Percentiles rank a stretch among this genome's conserved stretches.
phyloP scores from a whole-genome alignment of 202 grass and related monocot genomes.

The Bolboschoenoplectus hybrid region DNA sequence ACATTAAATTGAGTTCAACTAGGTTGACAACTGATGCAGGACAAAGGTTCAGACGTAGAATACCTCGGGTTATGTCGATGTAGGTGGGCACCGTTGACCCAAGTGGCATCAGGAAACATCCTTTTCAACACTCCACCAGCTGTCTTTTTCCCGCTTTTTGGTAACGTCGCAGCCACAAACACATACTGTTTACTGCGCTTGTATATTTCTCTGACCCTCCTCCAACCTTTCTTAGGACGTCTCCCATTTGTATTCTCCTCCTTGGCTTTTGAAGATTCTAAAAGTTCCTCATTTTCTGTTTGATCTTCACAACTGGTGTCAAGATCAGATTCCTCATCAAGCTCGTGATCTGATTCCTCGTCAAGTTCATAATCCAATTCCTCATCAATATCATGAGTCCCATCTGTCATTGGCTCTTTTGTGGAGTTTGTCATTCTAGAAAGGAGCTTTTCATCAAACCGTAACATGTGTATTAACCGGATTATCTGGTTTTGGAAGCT shows the following conservation, averaged over 20 bases:
- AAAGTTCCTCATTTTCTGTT: constrained; percentile 42
- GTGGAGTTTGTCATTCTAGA: constrained; percentile 56
- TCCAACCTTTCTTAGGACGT: constrained; percentile 59
- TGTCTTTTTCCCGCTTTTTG: constrained; percentile 83
- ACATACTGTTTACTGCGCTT: constrained; percentile 90
- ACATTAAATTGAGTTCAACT: neutral
- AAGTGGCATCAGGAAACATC: constrained; percentile 90
- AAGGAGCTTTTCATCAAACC: constrained; percentile 86
- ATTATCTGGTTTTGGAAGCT: constrained; percentile 95
- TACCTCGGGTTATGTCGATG: constrained; percentile 92
- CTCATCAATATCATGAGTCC: constrained; percentile 40
- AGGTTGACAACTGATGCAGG: neutral
- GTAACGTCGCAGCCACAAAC: constrained; percentile 94
- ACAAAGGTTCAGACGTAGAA: constrained; percentile 23
- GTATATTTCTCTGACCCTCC: constrained; percentile 80
- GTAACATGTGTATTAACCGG: constrained; percentile 86
- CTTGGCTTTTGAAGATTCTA: constrained; percentile 43
- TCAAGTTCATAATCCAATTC: constrained; percentile 32
- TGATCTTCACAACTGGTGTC: constrained; percentile 45
- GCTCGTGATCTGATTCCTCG: constrained; percentile 38
- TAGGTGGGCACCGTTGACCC: constrained; percentile 82
- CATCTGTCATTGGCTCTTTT: constrained; percentile 37
- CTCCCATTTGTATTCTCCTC: constrained; percentile 41
- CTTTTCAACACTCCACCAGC: constrained; percentile 85
- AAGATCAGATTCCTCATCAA: neutral